Conservation (phyloP, 148 eudicot species). For the Rhododendron ferrugineum region DNA sequence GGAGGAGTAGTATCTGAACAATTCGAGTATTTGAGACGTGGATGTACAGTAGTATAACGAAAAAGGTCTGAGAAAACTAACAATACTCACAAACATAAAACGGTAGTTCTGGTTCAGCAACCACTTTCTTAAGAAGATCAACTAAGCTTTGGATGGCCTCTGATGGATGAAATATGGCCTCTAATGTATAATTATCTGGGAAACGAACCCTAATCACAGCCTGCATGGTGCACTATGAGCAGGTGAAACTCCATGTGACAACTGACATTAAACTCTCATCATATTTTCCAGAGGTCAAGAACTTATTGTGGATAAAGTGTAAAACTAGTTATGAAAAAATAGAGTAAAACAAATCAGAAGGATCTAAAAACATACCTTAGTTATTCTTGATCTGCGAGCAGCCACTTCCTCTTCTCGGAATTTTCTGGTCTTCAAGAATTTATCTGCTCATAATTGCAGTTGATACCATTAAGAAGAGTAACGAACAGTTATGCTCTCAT, state of each 20-base stretch:
- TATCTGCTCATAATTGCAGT: constrained; percentile 34
- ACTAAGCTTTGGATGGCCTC: constrained; percentile 58
- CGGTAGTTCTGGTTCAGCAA: constrained; percentile 65
- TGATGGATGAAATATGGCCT: constrained; percentile 79
- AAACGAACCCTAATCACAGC: constrained; percentile 69
- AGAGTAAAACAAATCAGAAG: neutral
- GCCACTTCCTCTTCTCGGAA: constrained; percentile 77
- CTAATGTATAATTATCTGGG: constrained; percentile 67
- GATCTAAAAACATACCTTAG: constrained; percentile 36
- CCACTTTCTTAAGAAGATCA: constrained; percentile 62
- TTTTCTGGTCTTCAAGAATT: constrained; percentile 71
- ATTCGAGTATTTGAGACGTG: neutral
- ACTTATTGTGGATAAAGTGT: neutral
- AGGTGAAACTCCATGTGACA: neutral
- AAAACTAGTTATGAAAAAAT: neutral
- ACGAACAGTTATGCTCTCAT: neutral
- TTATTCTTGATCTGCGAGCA: constrained; percentile 55
- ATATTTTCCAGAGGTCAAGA: neutral
- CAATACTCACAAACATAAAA: constrained; percentile 56
- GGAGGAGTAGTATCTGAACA: constrained; percentile 78
- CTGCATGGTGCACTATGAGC: constrained; percentile 25
- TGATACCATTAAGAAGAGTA: neutral
- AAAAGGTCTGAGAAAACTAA: neutral
- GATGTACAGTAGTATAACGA: neutral
- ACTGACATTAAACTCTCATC: neutral